A percentile compares a stretch with the other conserved stretches of the same genome.
phyloP scores from a whole-genome alignment of 805 yeast genomes.

The Blastobotrys robertii region DNA sequence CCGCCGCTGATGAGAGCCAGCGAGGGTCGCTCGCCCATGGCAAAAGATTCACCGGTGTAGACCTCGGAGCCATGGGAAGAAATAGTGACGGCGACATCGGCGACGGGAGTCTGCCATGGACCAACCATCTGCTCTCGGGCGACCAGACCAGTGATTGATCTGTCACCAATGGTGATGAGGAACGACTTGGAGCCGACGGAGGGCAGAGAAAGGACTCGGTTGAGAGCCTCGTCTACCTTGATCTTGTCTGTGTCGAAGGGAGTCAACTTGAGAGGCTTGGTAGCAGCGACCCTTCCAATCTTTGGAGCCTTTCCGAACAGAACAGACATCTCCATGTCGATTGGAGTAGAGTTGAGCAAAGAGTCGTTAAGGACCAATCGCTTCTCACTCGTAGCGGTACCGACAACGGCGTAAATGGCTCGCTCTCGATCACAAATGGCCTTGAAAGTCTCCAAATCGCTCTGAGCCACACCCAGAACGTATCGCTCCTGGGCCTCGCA shows the following conservation, averaged over 20 bases:
- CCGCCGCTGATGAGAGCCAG: conserved; percentile 79
- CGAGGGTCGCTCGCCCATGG: conserved; percentile 94
- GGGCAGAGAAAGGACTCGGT: conserved; percentile 80
- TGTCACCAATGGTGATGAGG: conserved; percentile 95
- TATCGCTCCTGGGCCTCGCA: conserved; percentile 98
- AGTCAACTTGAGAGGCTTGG: conserved; percentile 44
- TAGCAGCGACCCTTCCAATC: conserved; percentile 66
- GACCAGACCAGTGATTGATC: conserved; percentile 92
- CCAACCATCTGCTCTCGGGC: conserved; percentile 99
- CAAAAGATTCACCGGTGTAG: conserved; percentile 92
- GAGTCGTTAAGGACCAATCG: conserved; percentile 74
- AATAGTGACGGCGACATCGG: conserved; percentile 94
- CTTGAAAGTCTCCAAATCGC: conserved; percentile 60
- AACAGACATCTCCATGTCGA: conserved; percentile 90
- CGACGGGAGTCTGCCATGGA: conserved; percentile 99
- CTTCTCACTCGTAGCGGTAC: conserved; percentile 82
- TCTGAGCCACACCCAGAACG: conserved; percentile 82
- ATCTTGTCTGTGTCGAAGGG: conserved; percentile 25
- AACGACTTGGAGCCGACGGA: conserved; percentile 92
- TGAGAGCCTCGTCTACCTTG: conserved; percentile 53
- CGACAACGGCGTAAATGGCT: conserved; percentile 93
- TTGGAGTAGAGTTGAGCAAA: conserved; percentile 71
- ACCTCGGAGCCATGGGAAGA: conserved; percentile 74
- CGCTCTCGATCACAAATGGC: conserved; percentile 88
- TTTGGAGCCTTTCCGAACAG: conserved; percentile 97